A percentile compares a stretch with the other conserved stretches of the same genome.
Conservation (phyloP, 2,329 filamentous ascomycete genomes). For the Paecilomyces fulvus region DNA sequence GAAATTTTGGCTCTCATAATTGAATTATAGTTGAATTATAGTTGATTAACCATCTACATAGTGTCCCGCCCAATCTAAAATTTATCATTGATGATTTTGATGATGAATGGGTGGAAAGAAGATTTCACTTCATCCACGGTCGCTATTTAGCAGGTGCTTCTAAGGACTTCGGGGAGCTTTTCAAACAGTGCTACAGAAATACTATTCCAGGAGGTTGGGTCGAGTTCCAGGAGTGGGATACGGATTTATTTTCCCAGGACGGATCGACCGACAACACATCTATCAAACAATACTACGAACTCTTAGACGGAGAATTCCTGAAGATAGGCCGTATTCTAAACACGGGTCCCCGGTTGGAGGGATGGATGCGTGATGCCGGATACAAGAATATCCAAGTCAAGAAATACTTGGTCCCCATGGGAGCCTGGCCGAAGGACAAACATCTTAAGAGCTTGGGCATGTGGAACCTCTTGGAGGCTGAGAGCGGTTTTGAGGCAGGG, state of each 20-base stretch:
- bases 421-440: constrained; percentile 10
- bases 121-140: constrained; percentile 53
- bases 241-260: constrained; percentile 14
- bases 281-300: neutral
- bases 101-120: constrained; percentile 47
- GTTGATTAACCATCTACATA: constrained; percentile 1
- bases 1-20: neutral
- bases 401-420: constrained; percentile 14
- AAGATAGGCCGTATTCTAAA: neutral
- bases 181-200: constrained; percentile 32
- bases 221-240: constrained; percentile 31
- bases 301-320: neutral
- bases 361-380: constrained; percentile 12
- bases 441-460: constrained; percentile 11
- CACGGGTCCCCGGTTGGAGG: constrained; percentile 5
- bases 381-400: constrained; percentile 11
- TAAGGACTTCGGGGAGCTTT: constrained; percentile 46
- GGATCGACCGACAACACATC: constrained; percentile 3
- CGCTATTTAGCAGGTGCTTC: constrained; percentile 50
- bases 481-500: constrained; percentile 17
- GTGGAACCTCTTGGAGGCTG: constrained; percentile 18
- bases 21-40: no score
- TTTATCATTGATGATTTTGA: constrained; percentile 53
- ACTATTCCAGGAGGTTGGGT: constrained; percentile 27
- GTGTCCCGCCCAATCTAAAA: constrained; percentile 47